Percentiles rank a stretch among this genome's conserved stretches.
These are phyloP conservation scores for Tylopilus subfusipes DNA, from an alignment of 768 basidiomycete genomes.

Conservation along the genomic window DNA sequence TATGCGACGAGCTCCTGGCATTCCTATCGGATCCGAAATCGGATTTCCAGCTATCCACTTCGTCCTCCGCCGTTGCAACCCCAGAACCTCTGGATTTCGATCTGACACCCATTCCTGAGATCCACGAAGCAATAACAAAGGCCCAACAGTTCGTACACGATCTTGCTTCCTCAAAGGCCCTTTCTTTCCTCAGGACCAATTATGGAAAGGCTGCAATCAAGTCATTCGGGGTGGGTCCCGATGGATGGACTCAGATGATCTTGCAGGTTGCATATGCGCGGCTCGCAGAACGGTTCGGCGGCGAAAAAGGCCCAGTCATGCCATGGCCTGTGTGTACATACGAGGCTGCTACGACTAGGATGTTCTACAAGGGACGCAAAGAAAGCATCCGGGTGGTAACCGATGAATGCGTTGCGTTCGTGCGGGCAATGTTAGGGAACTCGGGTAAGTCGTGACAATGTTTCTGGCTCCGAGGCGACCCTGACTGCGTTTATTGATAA, in stretches of 20 bases:
- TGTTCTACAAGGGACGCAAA: slow-evolving; percentile 84
- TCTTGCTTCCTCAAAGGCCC: slow-evolving; percentile 59
- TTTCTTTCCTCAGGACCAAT: slow-evolving; percentile 58
- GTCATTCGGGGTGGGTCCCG: slow-evolving; percentile 83
- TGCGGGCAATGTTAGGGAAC: slow-evolving; percentile 26
- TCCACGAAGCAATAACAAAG: slow-evolving; percentile 44
- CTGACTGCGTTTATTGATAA: not conserved
- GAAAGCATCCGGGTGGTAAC: slow-evolving; percentile 89
- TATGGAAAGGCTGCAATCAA: slow-evolving; percentile 91
- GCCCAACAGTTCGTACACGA: slow-evolving; percentile 55
- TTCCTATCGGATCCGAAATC: slow-evolving; percentile 60
- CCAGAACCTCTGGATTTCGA: slow-evolving; percentile 64
- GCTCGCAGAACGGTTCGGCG: slow-evolving; percentile 41
- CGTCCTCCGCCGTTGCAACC: slow-evolving; percentile 11
- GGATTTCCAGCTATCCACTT: slow-evolving; percentile 48
- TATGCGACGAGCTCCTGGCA: slow-evolving; percentile 70
- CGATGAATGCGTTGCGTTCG: slow-evolving; percentile 38
- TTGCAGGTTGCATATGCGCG: slow-evolving; percentile 86
- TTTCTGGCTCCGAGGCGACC: not conserved
- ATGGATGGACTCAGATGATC: slow-evolving; percentile 92
- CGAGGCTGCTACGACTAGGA: slow-evolving; percentile 86
- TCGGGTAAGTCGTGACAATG: slow-evolving; percentile 20
- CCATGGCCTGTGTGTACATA: slow-evolving; percentile 76
- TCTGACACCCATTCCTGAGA: slow-evolving; percentile 38
- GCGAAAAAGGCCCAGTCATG: slow-evolving; percentile 18